Percentiles rank a stretch among this genome's conserved stretches.
Conservation (phyloP, 331 rosid genomes). For the Acacia pycnantha region DNA sequence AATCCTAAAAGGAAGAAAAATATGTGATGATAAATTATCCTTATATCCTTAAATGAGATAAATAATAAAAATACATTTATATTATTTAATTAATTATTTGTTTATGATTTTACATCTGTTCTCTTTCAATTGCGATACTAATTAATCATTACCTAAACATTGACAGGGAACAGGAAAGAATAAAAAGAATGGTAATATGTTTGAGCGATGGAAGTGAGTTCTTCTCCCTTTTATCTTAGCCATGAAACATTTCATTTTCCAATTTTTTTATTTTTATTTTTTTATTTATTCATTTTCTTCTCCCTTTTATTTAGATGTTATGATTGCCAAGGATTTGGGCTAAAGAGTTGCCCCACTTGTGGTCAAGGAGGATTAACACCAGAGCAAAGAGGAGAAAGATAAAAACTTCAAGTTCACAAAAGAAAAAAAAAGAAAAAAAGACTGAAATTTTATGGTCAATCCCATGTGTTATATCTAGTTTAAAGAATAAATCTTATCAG, state of each 20-base stretch:
- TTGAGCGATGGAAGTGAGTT: conserved; percentile 88
- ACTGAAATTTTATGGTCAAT: background rate
- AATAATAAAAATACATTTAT: too few relatives aligned
- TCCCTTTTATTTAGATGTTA: conserved; percentile 60
- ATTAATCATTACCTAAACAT: background rate
- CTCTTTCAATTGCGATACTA: background rate
- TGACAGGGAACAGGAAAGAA: conserved; percentile 84
- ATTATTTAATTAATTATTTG: background rate
- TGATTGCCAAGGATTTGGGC: conserved; percentile 91
- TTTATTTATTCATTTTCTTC: background rate
- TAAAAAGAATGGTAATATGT: conserved; percentile 83
- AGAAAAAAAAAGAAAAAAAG: too few relatives aligned
- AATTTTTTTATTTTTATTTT: background rate
- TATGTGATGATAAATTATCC: too few relatives aligned
- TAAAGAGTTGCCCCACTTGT: conserved; percentile 74
- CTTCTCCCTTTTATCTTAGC: background rate
- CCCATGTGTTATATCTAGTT: background rate
- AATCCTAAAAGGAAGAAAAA: too few relatives aligned
- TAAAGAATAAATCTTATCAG: background rate
- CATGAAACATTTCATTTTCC: background rate
- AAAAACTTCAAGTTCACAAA: background rate
- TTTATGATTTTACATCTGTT: background rate
- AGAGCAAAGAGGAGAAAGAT: conserved; percentile 94
- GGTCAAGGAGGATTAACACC: conserved; percentile 90
- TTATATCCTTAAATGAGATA: too few relatives aligned